A percentile compares a stretch with the other conserved stretches of the same genome.
Evolutionary conservation across 768 basidiomycete genomes (phyloP).

Genomic region (Lactarius quietus): DNA sequence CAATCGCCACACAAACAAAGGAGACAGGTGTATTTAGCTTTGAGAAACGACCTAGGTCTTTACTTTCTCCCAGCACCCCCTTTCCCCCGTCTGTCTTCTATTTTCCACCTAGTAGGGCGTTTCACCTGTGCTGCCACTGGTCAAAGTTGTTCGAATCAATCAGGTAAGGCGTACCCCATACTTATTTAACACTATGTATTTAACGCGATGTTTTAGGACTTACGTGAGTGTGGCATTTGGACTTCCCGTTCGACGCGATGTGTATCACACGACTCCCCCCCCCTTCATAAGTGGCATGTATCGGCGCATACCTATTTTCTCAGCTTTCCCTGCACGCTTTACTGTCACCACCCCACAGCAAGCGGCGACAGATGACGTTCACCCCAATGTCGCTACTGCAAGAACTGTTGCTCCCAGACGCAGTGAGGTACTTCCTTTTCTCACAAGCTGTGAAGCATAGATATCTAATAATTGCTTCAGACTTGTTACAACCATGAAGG

Average conservation of each 20-base stretch:
- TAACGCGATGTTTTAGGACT: background rate
- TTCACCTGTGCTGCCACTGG: background rate
- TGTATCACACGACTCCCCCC: background rate
- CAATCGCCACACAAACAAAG: no score
- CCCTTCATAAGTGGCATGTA: background rate
- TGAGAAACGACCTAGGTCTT: no score
- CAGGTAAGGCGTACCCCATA: background rate
- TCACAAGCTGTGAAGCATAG: no score
- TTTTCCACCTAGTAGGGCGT: background rate
- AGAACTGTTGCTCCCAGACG: background rate
- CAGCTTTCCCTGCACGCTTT: background rate
- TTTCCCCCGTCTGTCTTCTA: no score
- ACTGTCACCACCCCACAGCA: background rate
- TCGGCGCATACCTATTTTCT: background rate
- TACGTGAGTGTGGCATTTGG: background rate
- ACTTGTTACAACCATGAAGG: no score
- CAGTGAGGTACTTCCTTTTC: no score
- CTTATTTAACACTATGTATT: background rate
- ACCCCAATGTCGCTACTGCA: background rate
- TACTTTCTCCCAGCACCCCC: no score
- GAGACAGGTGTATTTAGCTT: no score
- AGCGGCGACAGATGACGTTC: background rate
- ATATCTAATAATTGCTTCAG: no score
- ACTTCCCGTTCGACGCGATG: no score
- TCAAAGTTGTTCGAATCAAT: background rate